A percentile compares a stretch with the other conserved stretches of the same genome.
These are phyloP conservation scores for Candida krabiensis DNA, from an alignment of 805 yeast genomes.

Conservation along the genomic window DNA sequence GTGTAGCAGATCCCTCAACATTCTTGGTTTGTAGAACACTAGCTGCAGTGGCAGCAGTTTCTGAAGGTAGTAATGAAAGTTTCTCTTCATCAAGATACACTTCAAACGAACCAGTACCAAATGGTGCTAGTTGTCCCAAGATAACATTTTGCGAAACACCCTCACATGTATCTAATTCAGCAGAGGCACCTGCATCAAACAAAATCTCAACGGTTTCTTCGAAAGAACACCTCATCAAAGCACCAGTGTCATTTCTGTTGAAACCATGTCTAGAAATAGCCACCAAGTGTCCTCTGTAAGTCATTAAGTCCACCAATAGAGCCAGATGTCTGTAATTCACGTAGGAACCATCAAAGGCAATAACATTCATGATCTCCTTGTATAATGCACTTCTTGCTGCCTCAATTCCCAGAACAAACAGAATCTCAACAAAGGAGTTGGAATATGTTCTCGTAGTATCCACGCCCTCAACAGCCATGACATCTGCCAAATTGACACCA, in stretches of 20 bases:
- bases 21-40: slow-evolving; percentile 42
- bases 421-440: slow-evolving; percentile 92
- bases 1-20: slow-evolving; percentile 85
- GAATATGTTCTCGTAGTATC: slow-evolving; percentile 90
- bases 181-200: slow-evolving; percentile 97
- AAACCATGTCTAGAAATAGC: slow-evolving; percentile 99
- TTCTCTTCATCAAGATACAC: slow-evolving; percentile 91
- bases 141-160: slow-evolving; percentile 98
- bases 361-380: slow-evolving; percentile 93
- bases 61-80: slow-evolving; percentile 64
- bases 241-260: slow-evolving; percentile 98
- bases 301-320: slow-evolving; percentile 95
- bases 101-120: slow-evolving; percentile 98
- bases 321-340: slow-evolving; percentile 99
- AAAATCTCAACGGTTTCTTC: slow-evolving; percentile 98
- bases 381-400: slow-evolving; percentile 95
- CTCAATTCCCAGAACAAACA: slow-evolving; percentile 95
- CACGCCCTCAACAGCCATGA: slow-evolving; percentile 92
- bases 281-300: slow-evolving; percentile 96
- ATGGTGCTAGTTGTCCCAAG: slow-evolving; percentile 97
- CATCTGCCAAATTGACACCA: slow-evolving; percentile 95
- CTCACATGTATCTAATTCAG: slow-evolving; percentile 95
- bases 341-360: slow-evolving; percentile 99
- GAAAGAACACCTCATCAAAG: slow-evolving; percentile 98
- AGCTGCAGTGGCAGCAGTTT: slow-evolving; percentile 37